phyloP scores from a whole-genome alignment of 2,329 filamentous ascomycete genomes.

The Cladosporium austrohemisphaericum region DNA sequence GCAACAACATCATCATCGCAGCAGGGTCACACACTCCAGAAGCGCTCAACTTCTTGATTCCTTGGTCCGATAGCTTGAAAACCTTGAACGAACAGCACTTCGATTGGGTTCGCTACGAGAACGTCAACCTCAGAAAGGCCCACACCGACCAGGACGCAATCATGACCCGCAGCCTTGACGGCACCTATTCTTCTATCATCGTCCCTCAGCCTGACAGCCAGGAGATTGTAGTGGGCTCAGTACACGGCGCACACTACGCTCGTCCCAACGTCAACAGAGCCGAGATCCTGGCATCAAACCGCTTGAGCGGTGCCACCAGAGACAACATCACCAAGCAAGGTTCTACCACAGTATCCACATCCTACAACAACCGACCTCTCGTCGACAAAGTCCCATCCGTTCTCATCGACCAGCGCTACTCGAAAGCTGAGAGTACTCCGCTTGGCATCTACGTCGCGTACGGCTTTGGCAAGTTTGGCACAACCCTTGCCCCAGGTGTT shows the following conservation, averaged over 20 bases:
- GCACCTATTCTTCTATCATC: neutral
- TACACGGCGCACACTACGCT: too few species aligned
- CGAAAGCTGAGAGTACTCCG: neutral
- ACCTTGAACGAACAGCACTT: neutral
- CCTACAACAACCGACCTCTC: slow-evolving; percentile 16
- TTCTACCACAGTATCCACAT: slow-evolving; percentile 15
- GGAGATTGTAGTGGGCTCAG: too few species aligned
- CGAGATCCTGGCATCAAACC: too few species aligned
- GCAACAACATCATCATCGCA: slow-evolving; percentile 24
- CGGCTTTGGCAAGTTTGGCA: slow-evolving; percentile 25
- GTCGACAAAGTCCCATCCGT: slow-evolving; percentile 19
- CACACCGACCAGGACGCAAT: neutral
- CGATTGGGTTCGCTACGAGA: neutral
- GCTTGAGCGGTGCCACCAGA: too few species aligned
- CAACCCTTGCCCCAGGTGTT: slow-evolving; percentile 22
- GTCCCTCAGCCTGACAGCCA: too few species aligned
- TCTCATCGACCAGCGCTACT: neutral
- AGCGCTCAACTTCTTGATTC: slow-evolving; percentile 16
- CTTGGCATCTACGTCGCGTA: slow-evolving; percentile 14
- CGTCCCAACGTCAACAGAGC: too few species aligned
- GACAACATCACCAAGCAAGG: too few species aligned
- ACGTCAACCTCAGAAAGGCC: neutral
- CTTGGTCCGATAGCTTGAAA: neutral
- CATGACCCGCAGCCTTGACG: neutral
- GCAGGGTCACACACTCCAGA: slow-evolving; percentile 21